These are phyloP conservation scores for Setaria viridis DNA, from an alignment of 202 grass and related monocot species.

Conservation along the genomic window DNA sequence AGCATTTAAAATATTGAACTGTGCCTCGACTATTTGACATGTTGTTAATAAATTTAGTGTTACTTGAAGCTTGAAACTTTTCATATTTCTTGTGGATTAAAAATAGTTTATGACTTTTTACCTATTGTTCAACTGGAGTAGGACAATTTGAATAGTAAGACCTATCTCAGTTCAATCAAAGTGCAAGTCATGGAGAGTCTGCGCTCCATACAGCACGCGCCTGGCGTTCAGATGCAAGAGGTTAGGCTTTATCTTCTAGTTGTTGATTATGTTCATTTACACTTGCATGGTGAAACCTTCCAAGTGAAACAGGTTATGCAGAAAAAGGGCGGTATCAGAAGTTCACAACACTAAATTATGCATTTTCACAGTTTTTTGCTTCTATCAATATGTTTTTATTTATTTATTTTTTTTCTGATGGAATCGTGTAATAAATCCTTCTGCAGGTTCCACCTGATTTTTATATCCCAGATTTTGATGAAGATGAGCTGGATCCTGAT, in stretches of 20 bases:
- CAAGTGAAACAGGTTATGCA: background rate
- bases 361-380: background rate
- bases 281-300: conserved; percentile 5
- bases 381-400: background rate
- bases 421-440: conserved; percentile 25
- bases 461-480: conserved; percentile 91
- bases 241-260: conserved; percentile 39
- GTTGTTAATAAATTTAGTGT: conserved; percentile 2
- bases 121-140: conserved; percentile 53
- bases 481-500: conserved; percentile 93
- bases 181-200: conserved; percentile 96
- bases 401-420: background rate
- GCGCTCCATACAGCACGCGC: conserved; percentile 91
- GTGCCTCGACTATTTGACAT: background rate
- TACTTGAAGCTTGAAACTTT: conserved; percentile 10
- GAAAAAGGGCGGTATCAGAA: conserved; percentile 4
- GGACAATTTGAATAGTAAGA: conserved; percentile 96
- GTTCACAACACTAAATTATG: background rate
- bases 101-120: conserved; percentile 33
- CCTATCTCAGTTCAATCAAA: conserved; percentile 94
- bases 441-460: conserved; percentile 96
- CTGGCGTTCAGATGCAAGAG: conserved; percentile 99
- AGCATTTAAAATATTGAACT: conserved; percentile 26
- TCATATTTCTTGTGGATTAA: conserved; percentile 23
- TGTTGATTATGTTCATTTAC: conserved; percentile 33